A percentile compares a stretch with the other conserved stretches of the same genome.
Conservation (phyloP, 116 monocot species). For the Dioscorea cayenensis region DNA sequence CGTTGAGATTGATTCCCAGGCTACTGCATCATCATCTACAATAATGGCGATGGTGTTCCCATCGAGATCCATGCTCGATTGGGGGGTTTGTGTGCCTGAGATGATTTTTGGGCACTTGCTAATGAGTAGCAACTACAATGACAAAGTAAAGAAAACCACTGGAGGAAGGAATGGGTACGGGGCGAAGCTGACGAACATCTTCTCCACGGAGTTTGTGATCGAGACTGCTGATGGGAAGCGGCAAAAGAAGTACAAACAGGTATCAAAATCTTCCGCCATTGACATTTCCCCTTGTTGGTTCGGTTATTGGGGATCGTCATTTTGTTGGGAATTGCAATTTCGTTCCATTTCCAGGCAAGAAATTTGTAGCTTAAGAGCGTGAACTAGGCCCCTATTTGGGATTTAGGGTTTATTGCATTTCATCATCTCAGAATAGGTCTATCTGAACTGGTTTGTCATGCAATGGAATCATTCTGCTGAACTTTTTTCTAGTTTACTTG, state of each 20-base stretch:
- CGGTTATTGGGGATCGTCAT: no score
- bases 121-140: conserved; percentile 91
- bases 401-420: no score
- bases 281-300: neutral
- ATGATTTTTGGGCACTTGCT: conserved; percentile 88
- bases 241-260: conserved; percentile 97
- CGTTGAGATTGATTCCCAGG: conserved; percentile 66
- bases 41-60: conserved; percentile 85
- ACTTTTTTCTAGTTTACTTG: no score
- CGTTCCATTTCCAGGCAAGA: no score
- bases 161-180: conserved; percentile 95
- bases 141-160: conserved; percentile 83
- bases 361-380: no score
- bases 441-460: no score
- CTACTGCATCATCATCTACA: conserved; percentile 67
- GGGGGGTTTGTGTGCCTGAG: conserved; percentile 89
- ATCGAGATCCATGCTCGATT: conserved; percentile 92
- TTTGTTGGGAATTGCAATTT: no score
- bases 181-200: conserved; percentile 86
- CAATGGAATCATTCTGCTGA: no score
- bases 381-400: no score
- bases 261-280: neutral
- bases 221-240: conserved; percentile 79
- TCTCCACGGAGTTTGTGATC: conserved; percentile 88
- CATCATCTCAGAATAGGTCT: no score